Conservation (phyloP, 1,139 yeast genomes). For the Suhomyces taliae region DNA sequence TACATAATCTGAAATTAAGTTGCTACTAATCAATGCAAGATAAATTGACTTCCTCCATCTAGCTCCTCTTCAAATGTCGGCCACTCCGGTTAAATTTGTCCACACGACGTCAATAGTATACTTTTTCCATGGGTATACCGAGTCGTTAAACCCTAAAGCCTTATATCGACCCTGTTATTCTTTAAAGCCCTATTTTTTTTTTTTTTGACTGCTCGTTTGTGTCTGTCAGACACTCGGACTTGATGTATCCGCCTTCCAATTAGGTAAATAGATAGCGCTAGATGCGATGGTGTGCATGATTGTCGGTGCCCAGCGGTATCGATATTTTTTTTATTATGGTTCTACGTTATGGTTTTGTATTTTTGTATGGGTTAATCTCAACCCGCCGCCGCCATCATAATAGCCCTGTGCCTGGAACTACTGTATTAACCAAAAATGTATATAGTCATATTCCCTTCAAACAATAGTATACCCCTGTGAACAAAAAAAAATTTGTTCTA, state of each 20-base stretch:
- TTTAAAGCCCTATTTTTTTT: background rate
- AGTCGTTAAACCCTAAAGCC: no score
- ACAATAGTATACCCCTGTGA: background rate
- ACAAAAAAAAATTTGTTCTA: no score
- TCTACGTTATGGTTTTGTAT: no score
- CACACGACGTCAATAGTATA: background rate
- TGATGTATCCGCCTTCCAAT: conserved; percentile 1
- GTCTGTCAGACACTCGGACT: conserved; percentile 2
- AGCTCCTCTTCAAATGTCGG: background rate
- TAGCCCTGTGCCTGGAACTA: background rate
- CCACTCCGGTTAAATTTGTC: background rate
- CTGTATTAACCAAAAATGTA: background rate
- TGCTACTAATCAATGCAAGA: background rate
- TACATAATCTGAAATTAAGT: background rate
- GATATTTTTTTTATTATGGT: no score
- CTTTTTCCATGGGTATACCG: background rate
- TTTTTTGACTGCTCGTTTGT: background rate
- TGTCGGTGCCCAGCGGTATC: background rate
- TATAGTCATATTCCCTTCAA: background rate
- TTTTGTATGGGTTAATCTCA: no score
- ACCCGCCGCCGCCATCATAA: no score
- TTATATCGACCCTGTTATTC: no score
- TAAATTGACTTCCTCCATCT: background rate
- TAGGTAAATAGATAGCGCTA: conserved; percentile 2
- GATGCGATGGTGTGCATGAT: background rate